Base-by-base conservation (phyloP, 2,329 filamentous ascomycete genomes). In the Colletotrichum phormii region DNA sequence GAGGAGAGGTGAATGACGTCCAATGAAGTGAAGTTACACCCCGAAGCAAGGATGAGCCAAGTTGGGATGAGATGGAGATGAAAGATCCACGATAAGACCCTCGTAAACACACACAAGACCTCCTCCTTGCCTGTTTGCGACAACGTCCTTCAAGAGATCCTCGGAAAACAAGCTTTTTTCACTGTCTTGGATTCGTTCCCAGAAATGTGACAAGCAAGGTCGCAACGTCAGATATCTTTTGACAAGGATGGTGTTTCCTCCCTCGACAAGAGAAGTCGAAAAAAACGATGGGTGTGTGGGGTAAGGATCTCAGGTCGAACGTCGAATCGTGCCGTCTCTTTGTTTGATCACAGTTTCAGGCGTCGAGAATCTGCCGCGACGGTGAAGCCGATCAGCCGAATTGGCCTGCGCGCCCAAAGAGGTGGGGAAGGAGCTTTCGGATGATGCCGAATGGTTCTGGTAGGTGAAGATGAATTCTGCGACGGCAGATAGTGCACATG, bases 311-410 rank as follows among this genome's bases (percentile, higher is more conserved):
- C 37, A 15, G 13, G 13, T 42, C 24, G 37, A 49, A n/a, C 24
- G 62, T n/a, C 12, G 29, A 54, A 53, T 64, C 24, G 49, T 42
- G 15, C 33, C 15, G 66, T 61, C 62, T 49, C 42, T 49, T 53
- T 64, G 70, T 72, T 70, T 72, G 66, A 72, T 60, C 31, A 70
- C 66, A 54, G 70, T 72, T 72, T 72, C 70, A 72, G 66, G 66
- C 51, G 53, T 53, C n/a, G 57, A 58, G 33, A 68, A 37, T 61
- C 15, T 60, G 42, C 63, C 49, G 53, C 65, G 65, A 72, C 37
- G n/a, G 42, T 35, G 31, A 33, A 64, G 65, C 60, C 65, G 65
- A 69, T 64, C 31, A 58, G 49, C 64, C 64, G 64, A 68, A 22
- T 12, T 51, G 37, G 22, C 46, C n/a, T 35, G 4, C 11, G 4